Evolutionary conservation across 1,139 yeast species (phyloP).

Genomic region (Saccharomyces pastorianus): DNA sequence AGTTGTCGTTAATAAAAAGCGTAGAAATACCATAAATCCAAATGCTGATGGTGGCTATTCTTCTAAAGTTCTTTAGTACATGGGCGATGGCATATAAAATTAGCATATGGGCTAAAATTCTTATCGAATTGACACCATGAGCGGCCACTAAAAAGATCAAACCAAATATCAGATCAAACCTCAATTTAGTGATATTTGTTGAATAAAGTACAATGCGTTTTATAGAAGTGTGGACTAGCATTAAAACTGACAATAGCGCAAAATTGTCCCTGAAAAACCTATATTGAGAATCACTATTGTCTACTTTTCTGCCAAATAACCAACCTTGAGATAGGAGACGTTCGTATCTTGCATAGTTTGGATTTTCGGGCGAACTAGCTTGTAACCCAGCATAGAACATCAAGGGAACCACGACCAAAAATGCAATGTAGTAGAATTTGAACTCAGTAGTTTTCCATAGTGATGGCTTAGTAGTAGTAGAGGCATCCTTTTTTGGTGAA

Average conservation of each 20-base stretch:
- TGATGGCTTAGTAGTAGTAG: not conserved
- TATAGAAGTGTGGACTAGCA: slow-evolving; percentile 44
- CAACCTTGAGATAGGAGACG: slow-evolving; percentile 60
- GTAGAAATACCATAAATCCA: slow-evolving; percentile 78
- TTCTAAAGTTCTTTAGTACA: slow-evolving; percentile 26
- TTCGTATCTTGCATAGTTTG: slow-evolving; percentile 58
- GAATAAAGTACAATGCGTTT: slow-evolving; percentile 34
- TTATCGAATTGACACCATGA: slow-evolving; percentile 69
- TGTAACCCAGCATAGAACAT: slow-evolving; percentile 76
- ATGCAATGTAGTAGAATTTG: slow-evolving; percentile 52
- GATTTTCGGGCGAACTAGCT: slow-evolving; percentile 68
- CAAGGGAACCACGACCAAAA: slow-evolving; percentile 64
- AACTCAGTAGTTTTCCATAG: slow-evolving; percentile 42
- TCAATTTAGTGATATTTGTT: slow-evolving; percentile 35
- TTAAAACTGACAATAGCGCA: slow-evolving; percentile 47
- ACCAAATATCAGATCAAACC: slow-evolving; percentile 69
- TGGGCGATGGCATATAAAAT: slow-evolving; percentile 51
- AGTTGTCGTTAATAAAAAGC: slow-evolving; percentile 67
- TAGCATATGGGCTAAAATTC: slow-evolving; percentile 49
- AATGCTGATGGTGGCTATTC: slow-evolving; percentile 32
- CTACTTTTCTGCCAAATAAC: slow-evolving; percentile 74
- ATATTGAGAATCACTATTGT: slow-evolving; percentile 85
- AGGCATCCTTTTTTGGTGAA: not conserved
- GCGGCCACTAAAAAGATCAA: slow-evolving; percentile 56
- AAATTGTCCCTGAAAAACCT: slow-evolving; percentile 79